Evolutionary conservation across 1,284 basidiomycete genomes (phyloP).

Genomic region (Prillingera fragicola): DNA sequence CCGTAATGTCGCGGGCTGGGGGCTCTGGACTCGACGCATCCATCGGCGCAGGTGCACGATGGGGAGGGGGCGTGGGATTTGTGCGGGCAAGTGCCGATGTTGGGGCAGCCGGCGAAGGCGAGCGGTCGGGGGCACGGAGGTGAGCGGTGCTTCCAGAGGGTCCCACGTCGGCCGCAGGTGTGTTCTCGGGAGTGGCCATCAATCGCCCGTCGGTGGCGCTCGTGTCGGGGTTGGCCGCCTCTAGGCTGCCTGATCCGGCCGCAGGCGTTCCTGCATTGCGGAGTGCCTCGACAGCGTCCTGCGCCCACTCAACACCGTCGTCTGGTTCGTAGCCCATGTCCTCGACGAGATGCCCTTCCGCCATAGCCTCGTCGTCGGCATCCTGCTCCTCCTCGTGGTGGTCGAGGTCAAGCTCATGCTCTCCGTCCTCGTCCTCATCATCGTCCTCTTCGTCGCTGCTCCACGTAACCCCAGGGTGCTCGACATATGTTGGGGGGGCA

Average conservation of each 20-base stretch:
- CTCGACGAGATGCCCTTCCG: conserved; percentile 8
- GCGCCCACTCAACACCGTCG: conserved; percentile 53
- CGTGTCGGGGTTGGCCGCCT: not conserved
- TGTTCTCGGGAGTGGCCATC: no score
- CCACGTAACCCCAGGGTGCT: conserved; percentile 57
- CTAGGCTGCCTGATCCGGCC: conserved; percentile 9
- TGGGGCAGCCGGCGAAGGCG: conserved; percentile 4
- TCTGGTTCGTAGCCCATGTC: conserved; percentile 39
- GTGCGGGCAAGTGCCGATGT: conserved; percentile 5
- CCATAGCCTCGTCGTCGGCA: conserved; percentile 13
- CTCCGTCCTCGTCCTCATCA: conserved; percentile 46
- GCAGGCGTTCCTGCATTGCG: conserved; percentile 34
- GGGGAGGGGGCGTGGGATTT: conserved; percentile 12
- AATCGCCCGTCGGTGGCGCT: not conserved
- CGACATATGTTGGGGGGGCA: conserved; percentile 52
- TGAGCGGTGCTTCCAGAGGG: conserved; percentile 1
- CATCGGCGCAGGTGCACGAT: conserved; percentile 7
- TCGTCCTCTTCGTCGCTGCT: conserved; percentile 69
- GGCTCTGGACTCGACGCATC: no score
- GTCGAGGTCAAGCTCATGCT: conserved; percentile 64
- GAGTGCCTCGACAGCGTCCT: conserved; percentile 43
- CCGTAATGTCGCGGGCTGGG: not conserved
- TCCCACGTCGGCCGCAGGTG: not conserved
- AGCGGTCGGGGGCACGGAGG: conserved; percentile 7
- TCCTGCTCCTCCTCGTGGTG: conserved; percentile 35